phyloP scores from a whole-genome alignment of 2,329 filamentous ascomycete genomes.

The Lithohypha guttulata region DNA sequence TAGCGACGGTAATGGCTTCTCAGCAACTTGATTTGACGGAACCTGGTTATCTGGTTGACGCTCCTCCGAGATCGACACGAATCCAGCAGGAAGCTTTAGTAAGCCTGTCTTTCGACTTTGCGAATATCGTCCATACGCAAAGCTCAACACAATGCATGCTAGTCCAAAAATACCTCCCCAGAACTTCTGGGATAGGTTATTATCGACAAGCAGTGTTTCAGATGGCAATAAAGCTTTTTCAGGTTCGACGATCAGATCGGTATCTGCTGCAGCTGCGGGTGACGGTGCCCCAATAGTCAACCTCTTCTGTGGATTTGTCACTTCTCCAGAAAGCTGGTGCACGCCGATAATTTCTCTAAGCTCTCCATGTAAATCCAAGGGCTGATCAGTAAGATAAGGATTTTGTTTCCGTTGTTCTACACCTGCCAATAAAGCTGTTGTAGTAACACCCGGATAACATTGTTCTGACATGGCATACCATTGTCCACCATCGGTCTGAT shows the following conservation, averaged over 20 bases:
- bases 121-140: too few species aligned
- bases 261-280: conserved; percentile 9
- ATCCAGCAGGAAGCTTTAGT: too few species aligned
- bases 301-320: conserved; percentile 41
- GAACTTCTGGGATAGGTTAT: conserved; percentile 1
- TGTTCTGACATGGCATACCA: conserved; percentile 91
- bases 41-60: background rate
- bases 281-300: conserved; percentile 20
- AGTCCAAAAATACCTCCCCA: background rate
- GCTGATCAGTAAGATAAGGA: background rate
- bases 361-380: conserved; percentile 16
- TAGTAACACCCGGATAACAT: conserved; percentile 74
- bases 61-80: background rate
- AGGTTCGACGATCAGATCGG: background rate
- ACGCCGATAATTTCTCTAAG: conserved; percentile 51
- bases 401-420: conserved; percentile 17
- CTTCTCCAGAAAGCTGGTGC: conserved; percentile 48
- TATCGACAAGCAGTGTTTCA: conserved; percentile 12
- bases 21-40: background rate
- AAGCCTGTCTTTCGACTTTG: too few species aligned
- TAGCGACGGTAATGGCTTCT: background rate
- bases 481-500: conserved; percentile 71
- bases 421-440: conserved; percentile 47
- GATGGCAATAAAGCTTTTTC: conserved; percentile 11
- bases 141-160: background rate